Percentiles rank a stretch among this genome's conserved stretches.
Evolutionary conservation across 192 early-diverging fungal genomes (phyloP).

Genomic region (Rhizophagus clarus): DNA sequence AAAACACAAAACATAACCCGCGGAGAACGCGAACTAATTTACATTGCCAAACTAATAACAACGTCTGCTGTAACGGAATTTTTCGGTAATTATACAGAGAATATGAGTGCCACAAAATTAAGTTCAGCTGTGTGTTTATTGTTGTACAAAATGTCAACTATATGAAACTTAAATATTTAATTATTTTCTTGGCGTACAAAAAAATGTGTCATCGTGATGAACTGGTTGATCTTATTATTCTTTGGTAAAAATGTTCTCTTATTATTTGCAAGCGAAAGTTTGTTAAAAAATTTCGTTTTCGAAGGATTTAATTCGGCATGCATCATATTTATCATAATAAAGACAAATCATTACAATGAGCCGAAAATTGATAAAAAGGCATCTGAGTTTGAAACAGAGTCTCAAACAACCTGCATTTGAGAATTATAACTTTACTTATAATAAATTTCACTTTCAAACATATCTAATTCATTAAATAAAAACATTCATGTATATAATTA

Average conservation of each 20-base stretch:
- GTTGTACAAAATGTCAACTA: background rate
- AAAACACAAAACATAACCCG: no score
- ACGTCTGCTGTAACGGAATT: no score
- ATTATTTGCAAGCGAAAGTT: no score
- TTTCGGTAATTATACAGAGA: no score
- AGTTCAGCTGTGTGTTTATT: no score
- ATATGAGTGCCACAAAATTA: no score
- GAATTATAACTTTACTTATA: background rate
- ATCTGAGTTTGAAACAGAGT: background rate
- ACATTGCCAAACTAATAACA: no score
- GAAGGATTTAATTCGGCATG: background rate
- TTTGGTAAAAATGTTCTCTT: background rate
- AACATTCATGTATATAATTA: background rate
- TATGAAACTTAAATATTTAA: background rate
- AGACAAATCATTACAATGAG: no score
- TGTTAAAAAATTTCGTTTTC: no score
- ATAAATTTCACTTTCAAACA: background rate
- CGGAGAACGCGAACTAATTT: no score
- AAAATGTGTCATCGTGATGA: background rate
- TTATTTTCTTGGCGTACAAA: background rate
- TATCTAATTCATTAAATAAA: background rate
- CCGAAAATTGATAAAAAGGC: background rate
- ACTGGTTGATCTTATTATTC: background rate
- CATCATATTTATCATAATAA: no score
- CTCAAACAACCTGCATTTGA: background rate